A percentile compares a stretch with the other conserved stretches of the same genome.
Conservation (phyloP, 2,329 filamentous ascomycete species). For the Cytospora mali region DNA sequence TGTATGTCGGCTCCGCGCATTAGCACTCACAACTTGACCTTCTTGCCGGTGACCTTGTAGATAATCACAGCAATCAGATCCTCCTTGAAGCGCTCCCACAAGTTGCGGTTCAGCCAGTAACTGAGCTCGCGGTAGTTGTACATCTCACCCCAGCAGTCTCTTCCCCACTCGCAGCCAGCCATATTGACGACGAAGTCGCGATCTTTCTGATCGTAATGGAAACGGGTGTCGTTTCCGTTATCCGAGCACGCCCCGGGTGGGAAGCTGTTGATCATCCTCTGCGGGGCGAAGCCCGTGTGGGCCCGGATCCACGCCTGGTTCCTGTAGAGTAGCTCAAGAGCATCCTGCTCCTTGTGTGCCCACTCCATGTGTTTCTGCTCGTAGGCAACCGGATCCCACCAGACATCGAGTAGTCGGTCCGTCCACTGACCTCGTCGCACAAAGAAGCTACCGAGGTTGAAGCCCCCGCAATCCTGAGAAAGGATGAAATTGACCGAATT, state of each 20-base stretch:
- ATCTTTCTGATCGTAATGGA: constrained; percentile 85
- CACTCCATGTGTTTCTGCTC: constrained; percentile 99
- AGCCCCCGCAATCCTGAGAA: constrained; percentile 91
- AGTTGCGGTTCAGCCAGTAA: constrained; percentile 82
- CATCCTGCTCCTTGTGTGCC: constrained; percentile 98
- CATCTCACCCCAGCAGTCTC: constrained; percentile 98
- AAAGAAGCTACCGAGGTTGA: constrained; percentile 97
- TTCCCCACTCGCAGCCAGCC: constrained; percentile 95
- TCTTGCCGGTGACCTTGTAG: constrained; percentile 65
- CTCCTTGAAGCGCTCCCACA: constrained; percentile 77
- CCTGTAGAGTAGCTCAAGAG: constrained; percentile 86
- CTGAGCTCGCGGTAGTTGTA: constrained; percentile 92
- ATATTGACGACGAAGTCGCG: constrained; percentile 97
- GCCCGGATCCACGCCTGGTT: constrained; percentile 92
- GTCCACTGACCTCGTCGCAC: constrained; percentile 84
- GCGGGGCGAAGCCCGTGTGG: constrained; percentile 84
- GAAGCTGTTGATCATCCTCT: constrained; percentile 93
- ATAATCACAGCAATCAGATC: constrained; percentile 63
- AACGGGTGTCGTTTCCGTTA: constrained; percentile 70
- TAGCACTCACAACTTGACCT: constrained; percentile 54
- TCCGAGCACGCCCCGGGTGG: constrained; percentile 86
- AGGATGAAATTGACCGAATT: constrained; percentile 86
- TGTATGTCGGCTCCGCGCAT: neutral
- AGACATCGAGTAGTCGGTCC: constrained; percentile 87
- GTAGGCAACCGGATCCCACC: constrained; percentile 98